Conservation (phyloP, 495 filamentous ascomycete genomes). For the Penicillium fimorum region DNA sequence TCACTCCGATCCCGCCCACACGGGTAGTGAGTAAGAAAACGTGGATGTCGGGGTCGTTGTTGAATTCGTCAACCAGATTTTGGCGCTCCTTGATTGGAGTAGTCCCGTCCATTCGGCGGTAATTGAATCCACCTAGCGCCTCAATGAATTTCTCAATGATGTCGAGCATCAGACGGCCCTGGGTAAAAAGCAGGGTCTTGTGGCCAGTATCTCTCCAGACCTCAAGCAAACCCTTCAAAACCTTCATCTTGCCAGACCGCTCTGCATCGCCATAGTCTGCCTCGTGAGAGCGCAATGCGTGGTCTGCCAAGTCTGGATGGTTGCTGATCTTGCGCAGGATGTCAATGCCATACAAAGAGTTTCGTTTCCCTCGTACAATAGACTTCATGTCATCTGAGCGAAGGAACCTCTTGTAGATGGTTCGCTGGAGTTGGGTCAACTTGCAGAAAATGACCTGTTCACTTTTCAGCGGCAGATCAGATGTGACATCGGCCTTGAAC, state of each 20-base stretch:
- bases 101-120: slow-evolving; percentile 87
- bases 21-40: slow-evolving; percentile 93
- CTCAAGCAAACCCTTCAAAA: slow-evolving; percentile 77
- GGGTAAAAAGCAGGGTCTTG: slow-evolving; percentile 87
- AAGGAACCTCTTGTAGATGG: slow-evolving; percentile 78
- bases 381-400: slow-evolving; percentile 74
- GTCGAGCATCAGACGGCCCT: slow-evolving; percentile 89
- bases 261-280: slow-evolving; percentile 65
- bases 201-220: slow-evolving; percentile 86
- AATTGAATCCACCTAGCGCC: slow-evolving; percentile 65
- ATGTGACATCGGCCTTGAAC: slow-evolving; percentile 88
- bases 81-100: slow-evolving; percentile 83
- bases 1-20: slow-evolving; percentile 90
- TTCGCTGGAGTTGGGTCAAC: slow-evolving; percentile 71
- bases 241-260: slow-evolving; percentile 93
- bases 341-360: slow-evolving; percentile 84
- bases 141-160: slow-evolving; percentile 80
- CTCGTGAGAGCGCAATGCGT: slow-evolving; percentile 56
- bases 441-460: slow-evolving; percentile 96
- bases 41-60: slow-evolving; percentile 71
- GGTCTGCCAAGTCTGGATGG: slow-evolving; percentile 83
- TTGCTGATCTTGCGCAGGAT: slow-evolving; percentile 96
- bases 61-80: slow-evolving; percentile 85
- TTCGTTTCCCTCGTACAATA: slow-evolving; percentile 69
- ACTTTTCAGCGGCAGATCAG: slow-evolving; percentile 90